A percentile compares a stretch with the other conserved stretches of the same genome.
Conservation (phyloP, 164 flowering plant genomes). For the Aristolochia californica region DNA sequence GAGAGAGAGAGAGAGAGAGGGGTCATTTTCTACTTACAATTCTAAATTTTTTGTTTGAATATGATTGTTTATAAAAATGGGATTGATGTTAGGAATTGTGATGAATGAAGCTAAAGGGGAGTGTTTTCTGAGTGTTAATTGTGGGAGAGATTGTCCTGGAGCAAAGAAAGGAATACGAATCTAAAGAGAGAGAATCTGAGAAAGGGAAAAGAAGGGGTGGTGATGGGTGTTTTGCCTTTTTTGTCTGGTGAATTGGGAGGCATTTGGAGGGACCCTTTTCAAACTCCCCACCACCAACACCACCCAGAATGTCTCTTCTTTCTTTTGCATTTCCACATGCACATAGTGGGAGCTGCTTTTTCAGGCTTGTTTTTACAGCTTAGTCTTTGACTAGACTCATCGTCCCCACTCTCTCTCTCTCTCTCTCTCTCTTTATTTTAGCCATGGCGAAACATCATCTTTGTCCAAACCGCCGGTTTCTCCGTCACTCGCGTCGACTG, state of each 20-base stretch:
- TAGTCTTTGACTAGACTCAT: constrained; percentile 26
- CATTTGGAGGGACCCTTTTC: too few relatives aligned
- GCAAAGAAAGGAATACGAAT: not conserved
- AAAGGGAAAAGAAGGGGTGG: constrained; percentile 11
- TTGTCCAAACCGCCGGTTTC: too few relatives aligned
- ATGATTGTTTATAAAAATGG: not conserved
- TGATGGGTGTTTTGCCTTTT: constrained; percentile 6
- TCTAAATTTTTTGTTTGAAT: too few relatives aligned
- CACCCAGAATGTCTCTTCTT: too few relatives aligned
- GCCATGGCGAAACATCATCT: too few relatives aligned
- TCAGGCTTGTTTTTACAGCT: constrained; percentile 10
- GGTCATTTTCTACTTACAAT: too few relatives aligned
- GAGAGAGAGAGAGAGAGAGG: too few relatives aligned
- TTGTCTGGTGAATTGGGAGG: constrained; percentile 3
- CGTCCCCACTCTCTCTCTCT: not conserved
- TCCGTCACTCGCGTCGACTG: too few relatives aligned
- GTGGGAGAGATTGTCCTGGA: too few relatives aligned
- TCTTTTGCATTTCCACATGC: constrained; percentile 23
- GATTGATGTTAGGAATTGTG: constrained; percentile 10
- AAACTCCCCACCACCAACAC: too few relatives aligned
- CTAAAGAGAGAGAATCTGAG: constrained; percentile 9
- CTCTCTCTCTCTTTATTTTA: not conserved
- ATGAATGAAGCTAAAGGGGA: constrained; percentile 1
- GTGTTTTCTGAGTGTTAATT: too few relatives aligned
- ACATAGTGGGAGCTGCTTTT: constrained; percentile 22